Conservation (phyloP, 352 stramenopile species). For the Blastocystis sp. region DNA sequence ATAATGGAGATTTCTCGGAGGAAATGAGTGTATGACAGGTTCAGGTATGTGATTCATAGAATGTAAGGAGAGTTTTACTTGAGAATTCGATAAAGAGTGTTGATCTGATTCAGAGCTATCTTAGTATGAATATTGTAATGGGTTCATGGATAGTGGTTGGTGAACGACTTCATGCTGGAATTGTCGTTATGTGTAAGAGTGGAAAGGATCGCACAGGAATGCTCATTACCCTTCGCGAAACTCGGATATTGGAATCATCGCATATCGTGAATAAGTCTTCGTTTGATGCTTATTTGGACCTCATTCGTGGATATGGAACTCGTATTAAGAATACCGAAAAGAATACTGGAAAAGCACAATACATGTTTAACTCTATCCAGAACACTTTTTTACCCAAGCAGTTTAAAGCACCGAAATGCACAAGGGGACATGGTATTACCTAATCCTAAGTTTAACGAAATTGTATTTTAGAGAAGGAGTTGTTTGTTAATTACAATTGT, state of each 20-base stretch:
- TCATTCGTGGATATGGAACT: conserved; percentile 52
- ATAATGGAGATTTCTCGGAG: conserved; percentile 12
- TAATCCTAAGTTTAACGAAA: not conserved
- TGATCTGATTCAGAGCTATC: conserved; percentile 24
- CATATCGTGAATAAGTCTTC: not conserved
- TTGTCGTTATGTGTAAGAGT: conserved; percentile 59
- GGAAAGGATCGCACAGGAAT: conserved; percentile 60
- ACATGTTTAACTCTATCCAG: conserved; percentile 61
- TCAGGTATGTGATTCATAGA: not conserved
- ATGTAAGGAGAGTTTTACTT: conserved; percentile 1
- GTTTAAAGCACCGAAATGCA: conserved; percentile 48
- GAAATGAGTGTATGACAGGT: conserved; percentile 13
- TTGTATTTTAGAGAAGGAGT: not conserved
- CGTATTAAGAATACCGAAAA: conserved; percentile 59
- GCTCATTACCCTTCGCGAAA: conserved; percentile 36
- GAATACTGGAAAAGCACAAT: conserved; percentile 60
- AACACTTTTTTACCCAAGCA: conserved; percentile 37
- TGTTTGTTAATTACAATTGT: conserved; percentile 10
- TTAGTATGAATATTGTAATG: not conserved
- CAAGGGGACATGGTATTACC: conserved; percentile 36
- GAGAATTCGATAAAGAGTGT: conserved; percentile 43
- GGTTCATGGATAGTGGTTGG: not conserved
- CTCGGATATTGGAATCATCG: not conserved
- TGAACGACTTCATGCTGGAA: conserved; percentile 24
- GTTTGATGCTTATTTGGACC: conserved; percentile 16